These are phyloP conservation scores for Schizosaccharomyces octosporus DNA, from an alignment of 805 yeast species.

Conservation along the genomic window DNA sequence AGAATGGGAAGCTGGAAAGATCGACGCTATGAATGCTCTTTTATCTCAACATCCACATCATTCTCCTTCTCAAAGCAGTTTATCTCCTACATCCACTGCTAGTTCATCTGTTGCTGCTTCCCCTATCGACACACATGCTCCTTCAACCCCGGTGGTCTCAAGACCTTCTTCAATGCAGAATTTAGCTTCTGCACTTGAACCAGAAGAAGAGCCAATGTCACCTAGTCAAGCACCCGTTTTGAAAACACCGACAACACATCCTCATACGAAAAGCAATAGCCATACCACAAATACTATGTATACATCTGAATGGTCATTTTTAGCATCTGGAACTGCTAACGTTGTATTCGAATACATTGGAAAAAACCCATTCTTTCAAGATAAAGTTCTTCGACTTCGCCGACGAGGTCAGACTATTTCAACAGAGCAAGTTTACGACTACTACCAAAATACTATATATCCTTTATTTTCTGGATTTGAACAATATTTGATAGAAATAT, in stretches of 20 bases:
- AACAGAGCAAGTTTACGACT: neutral
- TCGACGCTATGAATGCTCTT: neutral
- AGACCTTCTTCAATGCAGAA: neutral
- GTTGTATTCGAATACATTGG: neutral
- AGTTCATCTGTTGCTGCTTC: neutral
- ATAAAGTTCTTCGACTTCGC: neutral
- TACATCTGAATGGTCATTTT: neutral
- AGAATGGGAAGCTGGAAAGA: neutral
- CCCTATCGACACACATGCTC: neutral
- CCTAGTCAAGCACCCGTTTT: neutral
- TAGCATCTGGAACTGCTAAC: neutral
- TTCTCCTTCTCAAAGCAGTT: neutral
- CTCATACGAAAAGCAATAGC: no score
- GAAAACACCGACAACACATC: neutral
- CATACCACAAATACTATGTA: neutral
- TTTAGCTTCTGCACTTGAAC: neutral
- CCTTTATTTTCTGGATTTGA: neutral
- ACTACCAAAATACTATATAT: neutral
- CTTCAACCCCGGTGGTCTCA: neutral
- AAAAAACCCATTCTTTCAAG: neutral
- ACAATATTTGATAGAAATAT: neutral
- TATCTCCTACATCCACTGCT: neutral
- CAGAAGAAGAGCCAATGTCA: neutral
- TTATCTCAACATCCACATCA: neutral
- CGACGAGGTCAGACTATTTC: neutral